Conservation (phyloP, 2,329 filamentous ascomycete species). For the Fulvia fulva region DNA sequence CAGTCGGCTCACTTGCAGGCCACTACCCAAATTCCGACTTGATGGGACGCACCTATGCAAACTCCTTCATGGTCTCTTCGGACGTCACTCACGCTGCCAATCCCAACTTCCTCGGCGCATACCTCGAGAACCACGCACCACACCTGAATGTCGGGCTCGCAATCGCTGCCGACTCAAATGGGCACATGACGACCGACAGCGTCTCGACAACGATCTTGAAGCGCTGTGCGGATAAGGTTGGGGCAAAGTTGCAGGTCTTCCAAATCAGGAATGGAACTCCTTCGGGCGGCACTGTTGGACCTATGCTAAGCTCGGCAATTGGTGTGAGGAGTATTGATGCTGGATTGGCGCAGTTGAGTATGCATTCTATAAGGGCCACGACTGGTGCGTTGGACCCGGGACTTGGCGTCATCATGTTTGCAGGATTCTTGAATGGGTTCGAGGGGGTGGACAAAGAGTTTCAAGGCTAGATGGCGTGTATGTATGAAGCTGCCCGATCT, state of each 20-base stretch:
- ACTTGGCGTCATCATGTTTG: slow-evolving; percentile 80
- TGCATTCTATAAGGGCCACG: slow-evolving; percentile 89
- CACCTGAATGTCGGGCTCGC: slow-evolving; percentile 83
- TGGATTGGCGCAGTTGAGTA: slow-evolving; percentile 85
- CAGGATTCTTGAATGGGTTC: slow-evolving; percentile 82
- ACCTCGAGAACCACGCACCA: slow-evolving; percentile 81
- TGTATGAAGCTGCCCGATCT: not conserved
- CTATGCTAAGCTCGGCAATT: slow-evolving; percentile 75
- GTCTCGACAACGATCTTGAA: slow-evolving; percentile 78
- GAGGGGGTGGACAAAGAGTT: slow-evolving; percentile 83
- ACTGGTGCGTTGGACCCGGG: slow-evolving; percentile 83
- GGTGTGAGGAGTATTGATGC: slow-evolving; percentile 82
- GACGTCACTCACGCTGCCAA: slow-evolving; percentile 94
- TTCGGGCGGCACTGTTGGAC: slow-evolving; percentile 91
- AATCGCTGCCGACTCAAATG: slow-evolving; percentile 78
- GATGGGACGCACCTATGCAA: slow-evolving; percentile 78
- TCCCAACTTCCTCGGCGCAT: slow-evolving; percentile 83
- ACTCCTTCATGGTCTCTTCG: slow-evolving; percentile 85
- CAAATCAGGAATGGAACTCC: slow-evolving; percentile 91
- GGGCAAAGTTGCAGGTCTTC: slow-evolving; percentile 74
- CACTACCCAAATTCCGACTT: slow-evolving; percentile 48
- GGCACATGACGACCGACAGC: slow-evolving; percentile 92
- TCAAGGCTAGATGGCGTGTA: slow-evolving; percentile 23
- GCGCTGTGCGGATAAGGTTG: slow-evolving; percentile 70
- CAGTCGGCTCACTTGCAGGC: slow-evolving; percentile 63